Evolutionary conservation across 371 early-diverging fungal genomes (phyloP), one percentile per base, ranked within the genome.

Genomic region (Mucor piriformis): DNA sequence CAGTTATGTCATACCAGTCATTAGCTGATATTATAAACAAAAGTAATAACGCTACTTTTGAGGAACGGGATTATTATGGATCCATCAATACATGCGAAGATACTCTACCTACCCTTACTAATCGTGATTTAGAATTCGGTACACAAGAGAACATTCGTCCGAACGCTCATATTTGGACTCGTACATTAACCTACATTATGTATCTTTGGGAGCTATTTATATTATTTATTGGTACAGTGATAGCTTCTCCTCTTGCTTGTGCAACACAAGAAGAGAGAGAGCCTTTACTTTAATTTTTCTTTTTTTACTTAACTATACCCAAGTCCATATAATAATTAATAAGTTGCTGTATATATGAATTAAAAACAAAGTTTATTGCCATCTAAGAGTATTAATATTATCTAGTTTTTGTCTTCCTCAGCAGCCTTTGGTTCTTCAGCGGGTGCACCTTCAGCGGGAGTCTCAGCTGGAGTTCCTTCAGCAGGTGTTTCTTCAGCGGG

Each of bases 1-100:
- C 43, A 43, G 43, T 43, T 43, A 27, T 57, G 44, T 63, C 64
- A 34, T 63, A 63, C 35, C 64, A 63, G 15, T 63, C 64, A 18
- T 48, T 63, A n/a, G 64, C 66, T 35, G 61, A 60, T 18, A 49
- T 66, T 24, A 46, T 63, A 11, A 23, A 60, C 3, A 53, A 18
- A 8, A 43, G 18, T 20, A 37, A 37, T 13, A n/a, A n/a, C n/a
- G n/a, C n/a, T 37, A 6, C 3, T n/a, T 15, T 37, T 8, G 43
- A 18, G 2, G 29, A 37, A 25, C 54, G 38, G 38, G 15, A 40
- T 24, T 29, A 54, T 24, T 38, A 52, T 13, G 38, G 52, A 16
- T 23, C 37, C 12, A n/a, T 21, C 25, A 15, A 21, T 12, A 24
- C 20, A 42, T 7, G 24, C 15, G 11, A 27, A 3, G 16, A 11